phyloP scores from a whole-genome alignment of 257 asterid genomes.

The Cynanchum wilfordii region DNA sequence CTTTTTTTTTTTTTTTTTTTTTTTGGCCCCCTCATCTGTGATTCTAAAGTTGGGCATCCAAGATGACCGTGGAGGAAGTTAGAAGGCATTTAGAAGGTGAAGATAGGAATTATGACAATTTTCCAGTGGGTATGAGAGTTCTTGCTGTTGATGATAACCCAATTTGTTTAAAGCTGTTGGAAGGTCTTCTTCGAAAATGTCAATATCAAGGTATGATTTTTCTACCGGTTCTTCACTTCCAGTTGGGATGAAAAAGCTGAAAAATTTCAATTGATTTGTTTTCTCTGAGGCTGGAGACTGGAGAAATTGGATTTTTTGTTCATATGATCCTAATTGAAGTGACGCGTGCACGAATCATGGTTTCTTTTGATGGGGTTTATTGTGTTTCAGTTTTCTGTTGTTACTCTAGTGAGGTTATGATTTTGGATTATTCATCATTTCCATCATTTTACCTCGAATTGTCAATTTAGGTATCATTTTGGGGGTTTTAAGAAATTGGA shows the following conservation, averaged over 20 bases:
- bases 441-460: not conserved
- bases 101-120: slow-evolving; percentile 36
- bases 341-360: not conserved
- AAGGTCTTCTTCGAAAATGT: slow-evolving; percentile 65
- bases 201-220: slow-evolving; percentile 57
- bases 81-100: slow-evolving; percentile 29
- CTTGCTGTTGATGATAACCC: slow-evolving; percentile 92
- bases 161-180: slow-evolving; percentile 65
- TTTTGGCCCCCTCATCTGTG: slow-evolving; percentile 15
- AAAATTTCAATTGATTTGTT: not conserved
- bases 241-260: not conserved
- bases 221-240: not conserved
- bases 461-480: not conserved
- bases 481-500: not conserved
- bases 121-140: slow-evolving; percentile 83
- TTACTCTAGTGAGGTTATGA: not conserved
- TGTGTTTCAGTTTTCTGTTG: slow-evolving; percentile 1
- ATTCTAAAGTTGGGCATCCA: slow-evolving; percentile 15
- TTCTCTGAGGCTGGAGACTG: not conserved
- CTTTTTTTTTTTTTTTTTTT: not conserved
- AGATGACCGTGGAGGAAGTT: slow-evolving; percentile 62
- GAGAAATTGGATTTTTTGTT: not conserved
- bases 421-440: not conserved
- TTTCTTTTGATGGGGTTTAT: slow-evolving; percentile 1
- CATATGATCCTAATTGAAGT: not conserved